Conservation (phyloP, 139 green algal species). For the Chlorella sp. region DNA sequence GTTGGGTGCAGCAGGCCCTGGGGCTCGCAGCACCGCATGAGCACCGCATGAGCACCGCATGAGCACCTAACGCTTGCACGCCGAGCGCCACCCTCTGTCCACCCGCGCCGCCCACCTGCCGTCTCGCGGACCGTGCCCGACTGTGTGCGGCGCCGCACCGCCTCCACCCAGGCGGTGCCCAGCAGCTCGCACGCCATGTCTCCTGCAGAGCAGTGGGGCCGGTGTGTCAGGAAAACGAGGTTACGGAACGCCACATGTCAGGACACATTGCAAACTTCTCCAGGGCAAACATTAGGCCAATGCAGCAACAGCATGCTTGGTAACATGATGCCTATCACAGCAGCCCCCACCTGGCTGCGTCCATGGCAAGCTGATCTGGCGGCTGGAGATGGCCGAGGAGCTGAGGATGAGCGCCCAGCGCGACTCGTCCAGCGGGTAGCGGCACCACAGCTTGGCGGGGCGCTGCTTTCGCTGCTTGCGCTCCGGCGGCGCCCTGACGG, state of each 20-base stretch:
- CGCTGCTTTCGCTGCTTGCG: conserved; percentile 20
- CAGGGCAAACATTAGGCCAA: too few relatives aligned
- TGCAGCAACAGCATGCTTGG: too few relatives aligned
- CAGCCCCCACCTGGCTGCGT: conserved; percentile 11
- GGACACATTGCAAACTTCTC: too few relatives aligned
- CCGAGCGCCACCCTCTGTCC: too few relatives aligned
- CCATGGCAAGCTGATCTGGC: conserved; percentile 26
- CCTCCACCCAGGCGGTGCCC: conserved; percentile 1
- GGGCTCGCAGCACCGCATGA: too few relatives aligned
- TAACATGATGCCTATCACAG: too few relatives aligned
- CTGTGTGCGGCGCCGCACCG: not conserved
- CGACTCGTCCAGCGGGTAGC: not conserved
- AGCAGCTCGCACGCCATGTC: conserved; percentile 32
- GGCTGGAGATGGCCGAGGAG: conserved; percentile 9
- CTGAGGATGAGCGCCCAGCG: conserved; percentile 24
- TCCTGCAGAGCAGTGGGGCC: not conserved
- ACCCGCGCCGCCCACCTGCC: not conserved
- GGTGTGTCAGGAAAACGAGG: too few relatives aligned
- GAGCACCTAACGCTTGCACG: not conserved
- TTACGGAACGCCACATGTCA: too few relatives aligned
- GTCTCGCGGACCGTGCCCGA: not conserved
- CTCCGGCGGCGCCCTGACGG: too few relatives aligned
- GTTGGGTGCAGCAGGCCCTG: too few relatives aligned
- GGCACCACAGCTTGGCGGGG: conserved; percentile 32
- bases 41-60: too few relatives aligned